Conservation (phyloP, 2,329 filamentous ascomycete genomes). For the Fusarium anthophilum region DNA sequence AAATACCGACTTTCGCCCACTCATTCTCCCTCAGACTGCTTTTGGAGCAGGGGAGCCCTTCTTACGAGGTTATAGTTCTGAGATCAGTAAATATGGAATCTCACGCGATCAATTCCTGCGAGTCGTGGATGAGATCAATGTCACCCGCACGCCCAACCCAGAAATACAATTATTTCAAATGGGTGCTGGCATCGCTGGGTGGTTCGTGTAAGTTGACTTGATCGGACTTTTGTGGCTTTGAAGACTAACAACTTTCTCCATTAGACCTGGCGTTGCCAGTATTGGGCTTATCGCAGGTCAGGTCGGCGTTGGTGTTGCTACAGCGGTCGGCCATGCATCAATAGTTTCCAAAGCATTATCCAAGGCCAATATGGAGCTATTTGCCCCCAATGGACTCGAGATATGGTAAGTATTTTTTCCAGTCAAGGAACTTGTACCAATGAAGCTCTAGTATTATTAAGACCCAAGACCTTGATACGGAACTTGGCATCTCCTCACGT, state of each 20-base stretch:
- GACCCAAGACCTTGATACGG: neutral
- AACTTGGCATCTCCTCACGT: neutral
- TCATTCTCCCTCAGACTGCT: neutral
- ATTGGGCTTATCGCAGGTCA: neutral
- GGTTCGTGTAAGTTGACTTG: neutral
- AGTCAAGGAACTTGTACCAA: neutral
- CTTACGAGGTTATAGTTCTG: neutral
- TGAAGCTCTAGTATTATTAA: neutral
- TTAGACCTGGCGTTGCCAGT: neutral
- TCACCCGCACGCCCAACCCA: neutral
- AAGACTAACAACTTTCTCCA: fast-evolving
- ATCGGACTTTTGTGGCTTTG: neutral
- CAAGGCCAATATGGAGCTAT: neutral
- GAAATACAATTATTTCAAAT: neutral
- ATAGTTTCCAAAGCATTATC: neutral
- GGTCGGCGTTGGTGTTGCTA: neutral
- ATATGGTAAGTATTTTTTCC: neutral
- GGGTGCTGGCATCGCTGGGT: neutral
- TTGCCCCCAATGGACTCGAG: neutral
- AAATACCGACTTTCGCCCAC: neutral
- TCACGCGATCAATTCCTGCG: neutral
- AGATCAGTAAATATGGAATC: neutral
- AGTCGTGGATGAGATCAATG: neutral
- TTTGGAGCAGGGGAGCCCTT: neutral
- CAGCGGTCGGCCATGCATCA: neutral